These are phyloP conservation scores for Saccharomycopsis synnaedendra DNA, from an alignment of 805 yeast species.

Conservation along the genomic window DNA sequence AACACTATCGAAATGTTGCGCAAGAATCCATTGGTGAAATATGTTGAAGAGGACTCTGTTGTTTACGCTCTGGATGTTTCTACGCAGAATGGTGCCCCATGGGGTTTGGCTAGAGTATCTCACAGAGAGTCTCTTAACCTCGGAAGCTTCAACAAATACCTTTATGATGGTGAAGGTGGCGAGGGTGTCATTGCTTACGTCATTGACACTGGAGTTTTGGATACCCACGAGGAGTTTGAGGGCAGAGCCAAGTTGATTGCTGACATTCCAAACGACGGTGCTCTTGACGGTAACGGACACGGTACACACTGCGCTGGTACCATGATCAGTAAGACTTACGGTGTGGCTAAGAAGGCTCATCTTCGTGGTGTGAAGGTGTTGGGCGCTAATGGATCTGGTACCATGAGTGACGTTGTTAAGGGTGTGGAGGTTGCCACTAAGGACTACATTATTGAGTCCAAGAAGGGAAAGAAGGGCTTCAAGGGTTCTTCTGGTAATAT, in stretches of 20 bases:
- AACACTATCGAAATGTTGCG: constrained; percentile 66
- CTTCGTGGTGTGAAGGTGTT: constrained; percentile 52
- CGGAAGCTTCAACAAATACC: constrained; percentile 46
- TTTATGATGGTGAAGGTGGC: constrained; percentile 50
- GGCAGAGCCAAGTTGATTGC: constrained; percentile 55
- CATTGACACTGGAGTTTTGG: constrained; percentile 45
- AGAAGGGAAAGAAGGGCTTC: constrained; percentile 34
- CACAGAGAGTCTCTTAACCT: constrained; percentile 53
- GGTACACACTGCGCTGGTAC: constrained; percentile 64
- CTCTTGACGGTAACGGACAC: constrained; percentile 48
- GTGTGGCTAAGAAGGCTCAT: constrained; percentile 49
- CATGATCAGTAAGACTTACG: constrained; percentile 44
- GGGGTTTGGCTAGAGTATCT: constrained; percentile 66
- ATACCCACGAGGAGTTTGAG: constrained; percentile 43
- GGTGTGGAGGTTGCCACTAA: constrained; percentile 52
- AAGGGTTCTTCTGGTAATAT: constrained; percentile 85
- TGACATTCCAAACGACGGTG: constrained; percentile 39
- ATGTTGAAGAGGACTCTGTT: constrained; percentile 50
- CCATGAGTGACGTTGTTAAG: constrained; percentile 50
- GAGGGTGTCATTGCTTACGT: constrained; percentile 47
- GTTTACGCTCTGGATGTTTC: constrained; percentile 40
- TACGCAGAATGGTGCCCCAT: constrained; percentile 54
- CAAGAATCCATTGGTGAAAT: constrained; percentile 49
- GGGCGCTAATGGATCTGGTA: constrained; percentile 46
- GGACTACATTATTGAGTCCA: constrained; percentile 31